Evolutionary conservation across 495 filamentous ascomycete genomes (phyloP).

Genomic region (Rostrohypoxylon terebratum): DNA sequence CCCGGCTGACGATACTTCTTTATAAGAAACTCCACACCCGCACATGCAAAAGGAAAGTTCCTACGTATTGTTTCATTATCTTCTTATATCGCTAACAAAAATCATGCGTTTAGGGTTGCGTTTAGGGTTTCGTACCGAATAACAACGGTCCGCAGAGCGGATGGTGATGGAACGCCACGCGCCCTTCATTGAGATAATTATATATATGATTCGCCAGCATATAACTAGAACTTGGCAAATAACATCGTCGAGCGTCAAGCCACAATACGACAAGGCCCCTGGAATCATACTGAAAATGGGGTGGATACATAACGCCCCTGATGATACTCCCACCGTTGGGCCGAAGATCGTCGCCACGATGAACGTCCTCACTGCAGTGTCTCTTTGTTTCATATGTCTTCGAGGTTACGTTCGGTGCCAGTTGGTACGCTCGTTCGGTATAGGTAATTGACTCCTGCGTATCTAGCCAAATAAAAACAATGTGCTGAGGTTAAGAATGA

Average conservation of each 20-base stretch:
- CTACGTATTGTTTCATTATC: neutral
- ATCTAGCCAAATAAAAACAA: neutral
- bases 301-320: constrained; percentile 29
- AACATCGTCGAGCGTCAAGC: neutral
- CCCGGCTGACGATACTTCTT: neutral
- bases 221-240: neutral
- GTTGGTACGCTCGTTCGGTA: constrained; percentile 18
- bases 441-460: constrained; percentile 12
- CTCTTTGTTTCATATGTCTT: constrained; percentile 33
- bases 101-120: too few species aligned
- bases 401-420: constrained; percentile 29
- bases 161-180: too few species aligned
- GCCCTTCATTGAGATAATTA: too few species aligned
- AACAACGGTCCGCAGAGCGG: too few species aligned
- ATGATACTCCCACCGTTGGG: constrained; percentile 24
- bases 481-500: neutral
- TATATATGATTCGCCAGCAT: too few species aligned
- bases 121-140: too few species aligned
- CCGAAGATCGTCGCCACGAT: constrained; percentile 14
- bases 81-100: neutral
- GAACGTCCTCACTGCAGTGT: constrained; percentile 17
- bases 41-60: neutral
- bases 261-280: neutral
- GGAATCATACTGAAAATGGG: constrained; percentile 7
- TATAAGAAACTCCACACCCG: neutral